These are phyloP conservation scores for Aspergillus pseudoglaucus DNA, from an alignment of 2,329 filamentous ascomycete genomes.

Conservation along the genomic window DNA sequence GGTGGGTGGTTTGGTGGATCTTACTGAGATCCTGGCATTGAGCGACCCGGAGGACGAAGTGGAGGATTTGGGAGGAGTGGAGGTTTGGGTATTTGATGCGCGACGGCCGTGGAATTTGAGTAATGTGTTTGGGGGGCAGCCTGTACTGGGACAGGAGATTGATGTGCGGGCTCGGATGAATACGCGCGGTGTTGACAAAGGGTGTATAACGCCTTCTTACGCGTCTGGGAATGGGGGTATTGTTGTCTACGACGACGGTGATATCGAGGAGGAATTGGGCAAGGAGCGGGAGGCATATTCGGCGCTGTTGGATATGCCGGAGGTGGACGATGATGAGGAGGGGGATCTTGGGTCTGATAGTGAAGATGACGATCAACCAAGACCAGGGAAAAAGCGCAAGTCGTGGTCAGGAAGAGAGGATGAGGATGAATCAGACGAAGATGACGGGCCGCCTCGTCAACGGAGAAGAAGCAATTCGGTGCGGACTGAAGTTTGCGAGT, in stretches of 20 bases:
- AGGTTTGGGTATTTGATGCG: conserved; percentile 91
- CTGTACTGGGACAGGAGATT: conserved; percentile 45
- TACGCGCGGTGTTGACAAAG: conserved; percentile 63
- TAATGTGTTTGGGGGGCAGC: conserved; percentile 80
- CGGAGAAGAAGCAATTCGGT: conserved; percentile 84
- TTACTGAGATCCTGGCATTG: conserved; percentile 72
- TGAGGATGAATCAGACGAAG: conserved; percentile 61
- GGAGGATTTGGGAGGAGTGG: conserved; percentile 68
- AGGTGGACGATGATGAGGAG: conserved; percentile 68
- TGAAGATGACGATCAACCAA: conserved; percentile 47
- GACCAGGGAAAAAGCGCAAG: conserved; percentile 62
- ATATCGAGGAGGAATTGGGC: conserved; percentile 76
- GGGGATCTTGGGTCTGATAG: conserved; percentile 52
- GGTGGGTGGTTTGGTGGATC: conserved; percentile 83
- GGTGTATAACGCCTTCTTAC: conserved; percentile 65
- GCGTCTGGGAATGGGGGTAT: conserved; percentile 77
- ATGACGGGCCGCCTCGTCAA: conserved; percentile 69
- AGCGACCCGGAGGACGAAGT: conserved; percentile 61
- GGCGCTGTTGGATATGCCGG: conserved; percentile 83
- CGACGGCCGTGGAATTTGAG: conserved; percentile 89
- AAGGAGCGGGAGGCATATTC: conserved; percentile 75
- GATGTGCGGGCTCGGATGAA: conserved; percentile 40
- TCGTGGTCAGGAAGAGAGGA: conserved; percentile 67
- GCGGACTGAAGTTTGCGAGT: conserved; percentile 16
- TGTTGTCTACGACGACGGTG: conserved; percentile 91